Conservation (phyloP, 176 grass and related monocot species). For the Alopecurus myosuroides region DNA sequence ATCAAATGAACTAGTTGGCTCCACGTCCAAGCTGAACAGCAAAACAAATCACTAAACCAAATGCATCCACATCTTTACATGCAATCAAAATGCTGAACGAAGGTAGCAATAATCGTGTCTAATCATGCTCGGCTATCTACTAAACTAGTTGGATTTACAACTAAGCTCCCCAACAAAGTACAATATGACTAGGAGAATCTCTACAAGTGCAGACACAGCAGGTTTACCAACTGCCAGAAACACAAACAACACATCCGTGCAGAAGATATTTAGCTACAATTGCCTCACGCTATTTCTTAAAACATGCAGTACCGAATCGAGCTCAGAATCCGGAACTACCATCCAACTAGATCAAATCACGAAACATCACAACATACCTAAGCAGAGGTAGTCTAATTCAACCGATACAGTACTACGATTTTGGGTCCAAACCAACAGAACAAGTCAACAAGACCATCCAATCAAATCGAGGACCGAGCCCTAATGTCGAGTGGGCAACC, state of each 20-base stretch:
- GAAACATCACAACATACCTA: neutral
- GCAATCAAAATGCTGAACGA: neutral
- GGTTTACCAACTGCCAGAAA: neutral
- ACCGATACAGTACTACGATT: neutral
- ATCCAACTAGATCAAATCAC: neutral
- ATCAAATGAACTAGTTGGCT: neutral
- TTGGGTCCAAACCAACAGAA: neutral
- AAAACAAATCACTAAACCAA: neutral
- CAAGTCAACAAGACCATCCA: neutral
- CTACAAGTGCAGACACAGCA: neutral
- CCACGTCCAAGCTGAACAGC: no score
- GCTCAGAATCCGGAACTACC: no score
- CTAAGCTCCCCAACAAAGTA: neutral
- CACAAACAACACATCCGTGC: neutral
- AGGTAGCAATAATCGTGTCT: neutral
- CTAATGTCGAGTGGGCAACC: neutral
- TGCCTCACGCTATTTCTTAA: no score
- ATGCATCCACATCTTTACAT: neutral
- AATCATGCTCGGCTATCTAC: neutral
- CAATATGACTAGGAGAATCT: neutral
- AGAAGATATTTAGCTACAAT: neutral
- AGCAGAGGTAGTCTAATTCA: neutral
- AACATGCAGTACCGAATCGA: neutral
- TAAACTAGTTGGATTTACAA: neutral
- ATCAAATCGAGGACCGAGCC: neutral